Base-by-base conservation (phyloP, 768 basidiomycete species). In the Tricholoma furcatifolium region DNA sequence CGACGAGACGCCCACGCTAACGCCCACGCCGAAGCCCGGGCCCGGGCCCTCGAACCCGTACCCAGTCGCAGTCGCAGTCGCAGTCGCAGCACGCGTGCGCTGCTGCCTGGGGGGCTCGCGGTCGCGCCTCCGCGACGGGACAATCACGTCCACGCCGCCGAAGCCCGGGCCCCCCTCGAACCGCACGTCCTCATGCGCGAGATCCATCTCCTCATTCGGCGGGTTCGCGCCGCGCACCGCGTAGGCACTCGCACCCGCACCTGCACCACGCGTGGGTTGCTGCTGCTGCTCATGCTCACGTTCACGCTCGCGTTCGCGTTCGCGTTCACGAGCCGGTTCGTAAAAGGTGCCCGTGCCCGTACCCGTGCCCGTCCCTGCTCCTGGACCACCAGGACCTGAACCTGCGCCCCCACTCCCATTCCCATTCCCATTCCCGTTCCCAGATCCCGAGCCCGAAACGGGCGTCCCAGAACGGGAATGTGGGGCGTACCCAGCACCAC, bases 391-490 rank as follows among this genome's bases (percentile, higher is more conserved):
- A n/a, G n/a, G n/a, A n/a, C n/a, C n/a, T n/a, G 14, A 17, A 0
- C 18, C 38, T 4, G 14, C 27, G 8, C 15, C 21, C 8, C 47
- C 36, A 3, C 21, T 30, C 11, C 31, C 44, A 6, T 14, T 34
- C 6, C 31, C 45, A 4, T 4, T 34, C 2, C 47, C 46, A 4
- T 47, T 62, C 20, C 70, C 72, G 47, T 72, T 75, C n/a, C 67
- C 71, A 14, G 74, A 74, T 15, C 74, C 79, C 11, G 80, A 79
- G n/a, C 71, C 79, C 24, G 83, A 83, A 39, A 77, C 78, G 31
- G 82, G 81, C 1, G 83, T 80, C 43, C 74, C 82, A 58, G 83
- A 83, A 59, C 82, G 82, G 56, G 82, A 81, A 41, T 68, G 69
- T 21, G 66, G 62, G 34, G 66, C 62, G 64, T 67, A 78, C 55